A percentile compares a stretch with the other conserved stretches of the same genome.
These are phyloP conservation scores for Chlorella sp. DNA, from an alignment of 139 green algal species.

Conservation along the genomic window DNA sequence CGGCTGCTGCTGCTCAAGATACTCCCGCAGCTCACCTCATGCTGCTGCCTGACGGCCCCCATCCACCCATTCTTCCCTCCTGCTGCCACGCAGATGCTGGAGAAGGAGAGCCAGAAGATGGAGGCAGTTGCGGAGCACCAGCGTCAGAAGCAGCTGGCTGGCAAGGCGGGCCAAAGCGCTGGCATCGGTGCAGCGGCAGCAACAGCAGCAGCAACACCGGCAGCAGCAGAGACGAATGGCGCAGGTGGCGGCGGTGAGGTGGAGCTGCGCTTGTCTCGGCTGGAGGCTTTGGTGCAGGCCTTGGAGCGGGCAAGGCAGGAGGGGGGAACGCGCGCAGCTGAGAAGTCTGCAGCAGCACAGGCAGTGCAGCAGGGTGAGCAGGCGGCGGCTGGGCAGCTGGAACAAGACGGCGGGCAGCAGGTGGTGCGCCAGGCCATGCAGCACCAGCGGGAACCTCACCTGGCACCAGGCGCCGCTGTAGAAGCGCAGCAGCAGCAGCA, in stretches of 20 bases:
- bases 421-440: too few species aligned
- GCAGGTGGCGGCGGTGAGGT: neutral
- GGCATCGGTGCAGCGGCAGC: neutral
- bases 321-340: neutral
- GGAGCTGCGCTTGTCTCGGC: neutral
- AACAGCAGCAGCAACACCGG: neutral
- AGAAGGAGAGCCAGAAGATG: conserved; percentile 5
- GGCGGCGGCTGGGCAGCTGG: neutral
- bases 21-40: neutral
- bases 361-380: neutral
- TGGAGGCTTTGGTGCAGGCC: neutral
- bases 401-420: neutral
- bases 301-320: neutral
- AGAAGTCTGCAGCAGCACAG: neutral
- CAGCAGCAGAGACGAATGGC: neutral
- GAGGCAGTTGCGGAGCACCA: neutral
- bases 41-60: neutral
- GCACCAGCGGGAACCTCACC: neutral
- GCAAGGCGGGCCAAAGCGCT: neutral
- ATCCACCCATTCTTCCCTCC: neutral
- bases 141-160: neutral
- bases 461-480: neutral
- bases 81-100: neutral
- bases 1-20: too few species aligned
- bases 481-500: neutral